phyloP scores from a whole-genome alignment of 257 asterid genomes.

The Solanum chiquidenum region DNA sequence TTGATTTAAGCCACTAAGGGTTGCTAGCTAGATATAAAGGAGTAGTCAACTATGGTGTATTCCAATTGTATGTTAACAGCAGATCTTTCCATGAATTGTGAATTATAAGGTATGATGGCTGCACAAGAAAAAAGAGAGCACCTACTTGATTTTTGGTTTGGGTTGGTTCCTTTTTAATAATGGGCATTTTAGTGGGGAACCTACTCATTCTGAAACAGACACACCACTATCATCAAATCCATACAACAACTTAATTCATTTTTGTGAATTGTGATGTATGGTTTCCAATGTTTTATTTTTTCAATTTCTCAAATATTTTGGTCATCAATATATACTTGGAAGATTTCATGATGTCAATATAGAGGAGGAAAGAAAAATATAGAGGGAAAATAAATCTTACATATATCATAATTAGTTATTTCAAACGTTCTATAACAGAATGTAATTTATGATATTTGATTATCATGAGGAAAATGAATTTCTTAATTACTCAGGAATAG shows the following conservation, averaged over 20 bases:
- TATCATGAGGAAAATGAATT: background rate
- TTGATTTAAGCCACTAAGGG: background rate
- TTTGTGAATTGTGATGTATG: background rate
- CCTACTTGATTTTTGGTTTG: background rate
- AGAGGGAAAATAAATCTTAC: background rate
- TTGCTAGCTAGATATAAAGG: background rate
- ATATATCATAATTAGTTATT: background rate
- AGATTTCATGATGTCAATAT: background rate
- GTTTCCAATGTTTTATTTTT: background rate
- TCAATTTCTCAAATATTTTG: background rate
- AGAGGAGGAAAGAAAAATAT: background rate
- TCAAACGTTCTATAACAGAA: background rate
- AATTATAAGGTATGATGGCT: background rate
- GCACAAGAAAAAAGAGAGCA: background rate
- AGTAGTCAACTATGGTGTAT: background rate
- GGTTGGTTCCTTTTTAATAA: background rate
- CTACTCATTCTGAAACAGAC: background rate
- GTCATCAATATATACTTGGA: background rate
- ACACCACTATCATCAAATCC: background rate
- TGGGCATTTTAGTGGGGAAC: constrained; percentile 3
- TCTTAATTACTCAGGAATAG: background rate
- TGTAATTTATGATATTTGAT: background rate
- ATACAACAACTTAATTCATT: background rate
- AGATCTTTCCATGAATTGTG: background rate
- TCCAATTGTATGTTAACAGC: background rate